These are phyloP conservation scores for Curvularia lunata DNA, from an alignment of 2,329 filamentous ascomycete species.

Conservation along the genomic window DNA sequence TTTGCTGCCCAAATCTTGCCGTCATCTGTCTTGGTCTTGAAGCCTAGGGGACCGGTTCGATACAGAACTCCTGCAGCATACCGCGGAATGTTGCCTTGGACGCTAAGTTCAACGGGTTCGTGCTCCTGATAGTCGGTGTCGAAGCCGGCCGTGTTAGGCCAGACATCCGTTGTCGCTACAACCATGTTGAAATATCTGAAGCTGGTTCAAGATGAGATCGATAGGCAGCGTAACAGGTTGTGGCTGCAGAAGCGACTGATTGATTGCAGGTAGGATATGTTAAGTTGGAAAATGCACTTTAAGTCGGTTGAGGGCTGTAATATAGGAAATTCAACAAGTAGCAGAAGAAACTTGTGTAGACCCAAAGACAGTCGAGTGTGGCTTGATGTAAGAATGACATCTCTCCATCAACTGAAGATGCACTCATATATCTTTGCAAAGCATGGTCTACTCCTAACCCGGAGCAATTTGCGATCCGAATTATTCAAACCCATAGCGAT, in stretches of 20 bases:
- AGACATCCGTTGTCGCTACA: conserved; percentile 27
- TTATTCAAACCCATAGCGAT: neutral
- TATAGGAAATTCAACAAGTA: neutral
- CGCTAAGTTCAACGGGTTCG: conserved; percentile 66
- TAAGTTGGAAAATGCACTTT: neutral
- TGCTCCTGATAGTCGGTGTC: conserved; percentile 70
- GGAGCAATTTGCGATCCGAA: neutral
- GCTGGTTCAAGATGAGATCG: neutral
- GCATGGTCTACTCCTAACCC: neutral
- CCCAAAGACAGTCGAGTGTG: neutral
- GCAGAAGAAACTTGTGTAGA: neutral
- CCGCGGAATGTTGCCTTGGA: conserved; percentile 71
- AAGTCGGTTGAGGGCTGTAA: neutral
- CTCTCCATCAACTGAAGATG: neutral
- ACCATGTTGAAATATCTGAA: conserved; percentile 6
- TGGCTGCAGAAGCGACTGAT: neutral
- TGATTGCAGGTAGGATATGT: neutral
- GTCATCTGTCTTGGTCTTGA: conserved; percentile 65
- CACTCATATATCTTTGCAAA: neutral
- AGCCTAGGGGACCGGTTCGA: conserved; percentile 71
- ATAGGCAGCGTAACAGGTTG: neutral
- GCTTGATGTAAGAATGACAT: neutral
- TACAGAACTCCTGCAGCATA: conserved; percentile 75
- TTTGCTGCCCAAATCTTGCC: conserved; percentile 65
- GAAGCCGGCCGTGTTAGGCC: conserved; percentile 56